Evolutionary conservation across 2,329 filamentous ascomycete genomes (phyloP).

Genomic region (Trichophyton schoenleinii): DNA sequence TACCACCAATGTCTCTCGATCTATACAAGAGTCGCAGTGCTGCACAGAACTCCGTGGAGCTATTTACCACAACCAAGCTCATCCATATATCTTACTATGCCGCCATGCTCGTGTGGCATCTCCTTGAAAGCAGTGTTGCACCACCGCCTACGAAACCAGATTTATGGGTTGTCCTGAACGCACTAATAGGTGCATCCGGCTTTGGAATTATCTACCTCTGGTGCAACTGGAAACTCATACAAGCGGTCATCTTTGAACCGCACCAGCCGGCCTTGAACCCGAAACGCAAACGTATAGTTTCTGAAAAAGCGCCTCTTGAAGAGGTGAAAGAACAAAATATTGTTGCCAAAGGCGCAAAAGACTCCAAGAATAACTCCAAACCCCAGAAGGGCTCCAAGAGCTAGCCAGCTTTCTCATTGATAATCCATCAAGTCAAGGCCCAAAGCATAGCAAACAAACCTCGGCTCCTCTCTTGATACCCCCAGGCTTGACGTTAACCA

Average conservation of each 20-base stretch:
- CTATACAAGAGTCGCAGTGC: conserved; percentile 47
- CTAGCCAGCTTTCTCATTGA: background rate
- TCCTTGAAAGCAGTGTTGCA: conserved; percentile 53
- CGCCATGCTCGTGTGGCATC: conserved; percentile 69
- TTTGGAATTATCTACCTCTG: conserved; percentile 84
- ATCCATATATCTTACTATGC: conserved; percentile 66
- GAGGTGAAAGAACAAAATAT: background rate
- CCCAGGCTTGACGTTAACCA: background rate
- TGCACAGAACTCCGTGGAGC: conserved; percentile 10
- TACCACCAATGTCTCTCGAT: conserved; percentile 63
- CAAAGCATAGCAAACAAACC: background rate
- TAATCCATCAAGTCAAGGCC: background rate
- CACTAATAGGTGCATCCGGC: conserved; percentile 69
- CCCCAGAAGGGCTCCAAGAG: background rate
- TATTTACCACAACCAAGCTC: conserved; percentile 49
- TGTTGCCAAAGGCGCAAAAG: background rate
- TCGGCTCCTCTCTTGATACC: background rate
- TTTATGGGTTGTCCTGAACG: conserved; percentile 86
- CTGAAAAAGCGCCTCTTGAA: background rate
- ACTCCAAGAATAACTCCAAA: background rate
- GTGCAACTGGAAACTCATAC: conserved; percentile 59
- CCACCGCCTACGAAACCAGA: conserved; percentile 74
- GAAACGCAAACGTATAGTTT: background rate
- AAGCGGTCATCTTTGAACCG: conserved; percentile 12
- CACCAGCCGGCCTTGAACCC: background rate